Evolutionary conservation across 2,329 filamentous ascomycete genomes (phyloP).

Genomic region (Teratosphaeria zuluensis): DNA sequence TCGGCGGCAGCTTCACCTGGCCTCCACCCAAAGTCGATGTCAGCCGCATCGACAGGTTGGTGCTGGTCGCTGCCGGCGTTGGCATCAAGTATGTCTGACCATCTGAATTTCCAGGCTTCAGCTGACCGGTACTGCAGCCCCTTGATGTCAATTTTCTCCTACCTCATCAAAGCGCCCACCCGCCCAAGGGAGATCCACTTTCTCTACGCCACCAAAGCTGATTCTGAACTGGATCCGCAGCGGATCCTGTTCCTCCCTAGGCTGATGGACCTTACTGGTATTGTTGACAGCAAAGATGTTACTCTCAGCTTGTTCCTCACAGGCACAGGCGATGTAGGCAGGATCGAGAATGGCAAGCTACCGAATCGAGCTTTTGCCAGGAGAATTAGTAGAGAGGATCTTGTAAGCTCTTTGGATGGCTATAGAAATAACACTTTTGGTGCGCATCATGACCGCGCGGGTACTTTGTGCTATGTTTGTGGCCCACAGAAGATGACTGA

Average conservation of each 20-base stretch:
- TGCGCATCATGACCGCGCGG: constrained; percentile 22
- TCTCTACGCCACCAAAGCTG: constrained; percentile 51
- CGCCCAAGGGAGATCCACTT: constrained; percentile 43
- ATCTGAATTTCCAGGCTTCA: neutral
- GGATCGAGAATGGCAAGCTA: constrained; percentile 20
- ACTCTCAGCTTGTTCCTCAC: constrained; percentile 24
- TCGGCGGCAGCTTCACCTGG: constrained; percentile 75
- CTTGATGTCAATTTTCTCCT: constrained; percentile 61
- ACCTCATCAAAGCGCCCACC: constrained; percentile 31
- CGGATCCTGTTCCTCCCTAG: constrained; percentile 40
- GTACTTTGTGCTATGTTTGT: constrained; percentile 39
- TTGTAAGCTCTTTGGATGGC: constrained; percentile 30
- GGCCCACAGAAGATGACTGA: constrained; percentile 42
- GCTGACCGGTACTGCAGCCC: constrained; percentile 40
- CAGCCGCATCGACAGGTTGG: constrained; percentile 44
- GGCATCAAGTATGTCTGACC: constrained; percentile 57
- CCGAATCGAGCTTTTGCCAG: constrained; percentile 22
- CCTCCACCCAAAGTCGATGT: constrained; percentile 47
- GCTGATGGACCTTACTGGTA: constrained; percentile 25
- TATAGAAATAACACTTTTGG: constrained; percentile 17
- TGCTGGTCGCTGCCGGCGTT: constrained; percentile 73
- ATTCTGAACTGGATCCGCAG: constrained; percentile 18
- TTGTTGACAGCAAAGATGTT: constrained; percentile 13
- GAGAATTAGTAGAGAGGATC: constrained; percentile 24
- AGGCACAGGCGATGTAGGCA: constrained; percentile 13